These are phyloP conservation scores for Capsicum chinense DNA, from an alignment of 257 asterid species.

Conservation along the genomic window DNA sequence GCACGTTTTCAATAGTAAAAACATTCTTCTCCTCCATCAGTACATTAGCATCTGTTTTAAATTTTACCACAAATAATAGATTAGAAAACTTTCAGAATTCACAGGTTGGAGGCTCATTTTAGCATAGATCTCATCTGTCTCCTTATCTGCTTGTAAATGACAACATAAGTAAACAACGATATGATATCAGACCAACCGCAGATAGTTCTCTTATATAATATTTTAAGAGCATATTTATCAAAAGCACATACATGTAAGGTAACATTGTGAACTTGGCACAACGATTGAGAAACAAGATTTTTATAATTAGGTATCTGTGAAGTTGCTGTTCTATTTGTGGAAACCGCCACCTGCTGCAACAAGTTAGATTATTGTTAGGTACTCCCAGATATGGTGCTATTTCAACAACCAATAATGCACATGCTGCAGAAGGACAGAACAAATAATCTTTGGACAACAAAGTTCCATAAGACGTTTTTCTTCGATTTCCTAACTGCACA, in stretches of 20 bases:
- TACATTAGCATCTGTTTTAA: background rate
- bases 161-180: background rate
- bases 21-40: no score
- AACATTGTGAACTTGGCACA: constrained; percentile 94
- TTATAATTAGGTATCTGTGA: constrained; percentile 87
- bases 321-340: constrained; percentile 81
- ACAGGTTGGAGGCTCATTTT: constrained; percentile 97
- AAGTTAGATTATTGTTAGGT: constrained; percentile 28
- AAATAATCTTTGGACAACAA: background rate
- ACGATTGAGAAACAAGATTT: constrained; percentile 76
- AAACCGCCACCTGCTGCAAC: constrained; percentile 73
- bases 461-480: background rate
- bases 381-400: background rate
- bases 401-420: background rate
- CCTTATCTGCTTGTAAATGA: constrained; percentile 79
- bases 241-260: constrained; percentile 66
- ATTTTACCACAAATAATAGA: background rate
- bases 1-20: background rate
- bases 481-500: background rate
- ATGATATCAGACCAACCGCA: background rate
- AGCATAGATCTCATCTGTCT: constrained; percentile 91
- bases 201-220: background rate
- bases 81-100: constrained; percentile 60
- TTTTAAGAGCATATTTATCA: background rate
- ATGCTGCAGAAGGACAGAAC: background rate